Percentiles rank a stretch among this genome's conserved stretches.
Evolutionary conservation across 352 stramenopile species (phyloP).

Genomic region (Pythium folliculosum): DNA sequence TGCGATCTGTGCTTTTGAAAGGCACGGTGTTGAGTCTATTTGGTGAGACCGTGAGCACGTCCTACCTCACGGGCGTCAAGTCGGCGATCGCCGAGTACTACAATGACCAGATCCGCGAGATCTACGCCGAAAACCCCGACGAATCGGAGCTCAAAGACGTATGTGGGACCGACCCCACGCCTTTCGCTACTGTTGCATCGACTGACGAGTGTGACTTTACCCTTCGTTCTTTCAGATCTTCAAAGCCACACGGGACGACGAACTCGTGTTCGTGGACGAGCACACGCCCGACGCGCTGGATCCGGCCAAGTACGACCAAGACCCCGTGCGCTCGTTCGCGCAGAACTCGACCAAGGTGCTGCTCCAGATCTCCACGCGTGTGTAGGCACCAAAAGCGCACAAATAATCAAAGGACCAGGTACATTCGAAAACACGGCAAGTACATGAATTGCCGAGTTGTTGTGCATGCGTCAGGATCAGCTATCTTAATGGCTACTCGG

Average conservation of each 20-base stretch:
- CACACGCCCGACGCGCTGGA: slow-evolving; percentile 52
- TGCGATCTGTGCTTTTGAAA: slow-evolving; percentile 11
- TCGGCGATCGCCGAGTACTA: slow-evolving; percentile 84
- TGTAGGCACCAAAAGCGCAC: slow-evolving; percentile 6
- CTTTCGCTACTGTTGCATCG: too few species aligned
- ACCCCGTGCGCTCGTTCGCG: slow-evolving; percentile 54
- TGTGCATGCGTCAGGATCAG: not conserved
- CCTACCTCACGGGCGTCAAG: slow-evolving; percentile 77
- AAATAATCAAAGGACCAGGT: not conserved
- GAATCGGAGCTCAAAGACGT: slow-evolving; percentile 65
- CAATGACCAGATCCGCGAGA: slow-evolving; percentile 88
- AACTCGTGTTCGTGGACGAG: slow-evolving; percentile 70
- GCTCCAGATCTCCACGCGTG: slow-evolving; percentile 32
- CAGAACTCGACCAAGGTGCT: slow-evolving; percentile 61
- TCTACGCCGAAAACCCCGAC: slow-evolving; percentile 66
- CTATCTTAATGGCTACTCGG: slow-evolving; percentile 42
- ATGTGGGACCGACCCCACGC: not conserved
- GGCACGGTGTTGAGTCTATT: slow-evolving; percentile 48
- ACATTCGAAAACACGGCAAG: not conserved
- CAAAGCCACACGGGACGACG: slow-evolving; percentile 67
- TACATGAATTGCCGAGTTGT: not conserved
- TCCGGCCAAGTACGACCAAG: slow-evolving; percentile 34
- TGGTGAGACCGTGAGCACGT: slow-evolving; percentile 59
- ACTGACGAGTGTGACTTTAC: too few species aligned
- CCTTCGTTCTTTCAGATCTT: slow-evolving; percentile 74